A percentile compares a stretch with the other conserved stretches of the same genome.
These are phyloP conservation scores for Citrus sp. DNA, from an alignment of 345 rosid species.

Conservation along the genomic window DNA sequence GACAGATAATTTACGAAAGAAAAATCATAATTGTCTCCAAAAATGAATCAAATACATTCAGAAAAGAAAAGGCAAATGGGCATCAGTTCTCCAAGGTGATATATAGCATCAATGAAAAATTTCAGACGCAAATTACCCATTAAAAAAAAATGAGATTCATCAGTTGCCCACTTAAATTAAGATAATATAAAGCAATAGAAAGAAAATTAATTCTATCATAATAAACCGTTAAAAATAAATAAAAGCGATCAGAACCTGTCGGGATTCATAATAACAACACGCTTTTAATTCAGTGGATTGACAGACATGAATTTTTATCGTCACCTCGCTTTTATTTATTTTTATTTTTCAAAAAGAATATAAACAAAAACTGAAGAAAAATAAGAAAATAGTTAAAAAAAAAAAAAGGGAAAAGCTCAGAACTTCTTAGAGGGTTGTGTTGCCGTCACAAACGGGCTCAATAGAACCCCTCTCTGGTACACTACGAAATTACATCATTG, in stretches of 20 bases:
- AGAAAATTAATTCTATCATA: not conserved
- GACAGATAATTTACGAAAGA: no score
- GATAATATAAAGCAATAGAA: not conserved
- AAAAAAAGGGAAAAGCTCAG: constrained; percentile 27
- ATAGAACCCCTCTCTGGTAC: constrained; percentile 30
- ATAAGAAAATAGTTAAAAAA: not conserved
- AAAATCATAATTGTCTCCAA: not conserved
- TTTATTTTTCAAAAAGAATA: not conserved
- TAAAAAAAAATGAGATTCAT: constrained; percentile 24
- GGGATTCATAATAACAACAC: constrained; percentile 53
- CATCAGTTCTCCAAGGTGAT: constrained; percentile 63
- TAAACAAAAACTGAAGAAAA: not conserved
- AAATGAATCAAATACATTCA: no score
- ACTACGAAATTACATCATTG: constrained; percentile 34
- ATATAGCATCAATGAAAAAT: constrained; percentile 33
- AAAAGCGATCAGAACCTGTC: constrained; percentile 56
- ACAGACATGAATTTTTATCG: constrained; percentile 47
- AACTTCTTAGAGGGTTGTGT: constrained; percentile 69
- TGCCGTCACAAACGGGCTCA: constrained; percentile 30
- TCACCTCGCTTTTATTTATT: constrained; percentile 34
- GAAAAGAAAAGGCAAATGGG: not conserved
- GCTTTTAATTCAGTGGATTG: constrained; percentile 43
- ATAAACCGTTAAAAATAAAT: not conserved
- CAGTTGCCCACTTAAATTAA: constrained; percentile 11
- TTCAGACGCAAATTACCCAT: constrained; percentile 57